These are phyloP conservation scores for Heliophila coronopifolia DNA, from an alignment of 441 rosid species.

Conservation along the genomic window DNA sequence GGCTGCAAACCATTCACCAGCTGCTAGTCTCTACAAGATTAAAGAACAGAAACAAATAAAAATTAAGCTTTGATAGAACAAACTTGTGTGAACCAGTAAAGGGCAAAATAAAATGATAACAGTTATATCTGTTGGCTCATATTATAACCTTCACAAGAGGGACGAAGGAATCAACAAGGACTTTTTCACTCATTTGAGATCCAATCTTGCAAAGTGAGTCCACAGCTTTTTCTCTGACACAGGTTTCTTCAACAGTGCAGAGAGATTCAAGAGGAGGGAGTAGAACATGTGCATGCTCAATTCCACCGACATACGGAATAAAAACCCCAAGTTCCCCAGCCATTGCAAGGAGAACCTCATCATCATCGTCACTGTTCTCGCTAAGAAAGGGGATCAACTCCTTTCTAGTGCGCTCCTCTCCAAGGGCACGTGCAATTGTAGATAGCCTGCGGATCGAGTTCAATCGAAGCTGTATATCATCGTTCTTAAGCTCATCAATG, in stretches of 20 bases:
- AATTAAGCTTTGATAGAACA: not conserved
- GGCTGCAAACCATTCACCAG: constrained; percentile 96
- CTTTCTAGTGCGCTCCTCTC: constrained; percentile 86
- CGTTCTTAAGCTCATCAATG: constrained; percentile 89
- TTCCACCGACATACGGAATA: constrained; percentile 88
- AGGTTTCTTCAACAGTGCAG: constrained; percentile 82
- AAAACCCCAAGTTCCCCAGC: constrained; percentile 90
- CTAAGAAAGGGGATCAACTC: constrained; percentile 82
- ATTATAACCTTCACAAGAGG: constrained; percentile 72
- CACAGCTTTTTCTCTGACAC: constrained; percentile 83
- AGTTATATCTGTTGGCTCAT: not conserved
- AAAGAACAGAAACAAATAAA: not conserved
- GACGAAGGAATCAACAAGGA: constrained; percentile 62
- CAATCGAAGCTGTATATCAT: constrained; percentile 83
- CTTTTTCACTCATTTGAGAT: constrained; percentile 78
- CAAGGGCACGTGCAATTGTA: constrained; percentile 88
- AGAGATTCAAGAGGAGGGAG: constrained; percentile 79
- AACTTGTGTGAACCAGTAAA: not conserved
- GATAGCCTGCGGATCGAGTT: constrained; percentile 81
- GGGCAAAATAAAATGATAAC: not conserved
- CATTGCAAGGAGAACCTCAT: constrained; percentile 95
- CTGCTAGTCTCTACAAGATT: constrained; percentile 61
- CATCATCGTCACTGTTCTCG: constrained; percentile 92
- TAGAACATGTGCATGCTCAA: constrained; percentile 69
- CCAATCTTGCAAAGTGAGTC: constrained; percentile 83